Evolutionary conservation across 352 stramenopile genomes (phyloP), one percentile per base, ranked within the genome.

Genomic region (Thalassiosira mediterranea): DNA sequence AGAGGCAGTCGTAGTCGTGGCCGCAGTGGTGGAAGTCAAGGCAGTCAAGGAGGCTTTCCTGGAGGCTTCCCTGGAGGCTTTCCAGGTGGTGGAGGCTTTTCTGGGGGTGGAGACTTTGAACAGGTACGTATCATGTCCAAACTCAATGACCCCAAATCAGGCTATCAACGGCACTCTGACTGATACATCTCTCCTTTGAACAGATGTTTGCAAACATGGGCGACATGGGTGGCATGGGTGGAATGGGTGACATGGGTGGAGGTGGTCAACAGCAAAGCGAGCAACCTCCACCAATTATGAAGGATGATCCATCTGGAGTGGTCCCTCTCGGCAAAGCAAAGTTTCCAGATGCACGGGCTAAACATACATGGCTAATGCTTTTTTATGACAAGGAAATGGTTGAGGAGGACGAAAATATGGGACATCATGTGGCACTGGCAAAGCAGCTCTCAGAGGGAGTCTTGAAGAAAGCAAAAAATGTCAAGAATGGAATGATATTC

Each of bases 331-430:
- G 81, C 4, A 72, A 76, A 37, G 58, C 82, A n/a, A 92, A 92
- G 61, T 91, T 90, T 76, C 86, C 86, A n/a, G 71, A 88, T 72
- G 32, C 46, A 10, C 62, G 31, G 42, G 48, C 71, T 38, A 92
- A 90, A 46, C 61, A 89, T 75, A 59, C 88, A 21, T 92, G 86
- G 86, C 29, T 91, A 34, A 63, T 92, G 37, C 61, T 90, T 28
- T 92, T 92, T 69, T 92, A 90, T 56, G 46, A 73, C 13, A 83
- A 83, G 7, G 25, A 68, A 61, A 68, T 62, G 57, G 70, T 29
- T 29, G 28, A 79, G 28, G n/a, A 61, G 11, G 68, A 81, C 60
- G 10, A 17, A 52, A 77, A 31, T 17, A 81, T 60, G 1, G 28
- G 53, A 68, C 37, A 59, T 11, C 65, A 71, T 51, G 47, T 74